Base-by-base conservation (phyloP, 2,329 filamentous ascomycete species). In the Diaporthe vexans region DNA sequence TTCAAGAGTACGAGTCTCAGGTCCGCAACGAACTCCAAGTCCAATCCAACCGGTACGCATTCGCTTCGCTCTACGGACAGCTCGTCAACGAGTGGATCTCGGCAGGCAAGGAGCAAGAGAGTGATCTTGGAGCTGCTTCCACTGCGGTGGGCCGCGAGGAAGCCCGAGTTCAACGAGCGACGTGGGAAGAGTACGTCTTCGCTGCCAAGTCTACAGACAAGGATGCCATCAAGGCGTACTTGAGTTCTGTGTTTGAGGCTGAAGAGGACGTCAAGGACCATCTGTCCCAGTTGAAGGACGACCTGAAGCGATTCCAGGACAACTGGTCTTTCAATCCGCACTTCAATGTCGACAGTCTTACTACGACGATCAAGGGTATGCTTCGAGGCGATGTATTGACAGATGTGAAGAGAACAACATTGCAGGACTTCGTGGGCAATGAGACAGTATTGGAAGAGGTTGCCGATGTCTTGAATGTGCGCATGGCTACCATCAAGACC, bases 141-240 rank as follows among this genome's bases (percentile, higher is more conserved):
- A 86, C 90, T 63, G 78, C 82, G 8, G 82, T 90, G 17, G 89
- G 88, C 2, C 83, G 87, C 21, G 84, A 86, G 52, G 88, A 89
- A 76, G 88, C 89, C 83, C 86, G 88, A 72, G 83, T 88, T 72
- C 85, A 88, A 76, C 84, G 89, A 26, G 82, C 84, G 1, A 83
- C 81, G 17, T 92, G 90, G 88, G 90, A 92, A 78, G 79, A 82
- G 1, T 82, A 87, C 71, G 88, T 90, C n/a, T 92, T 92, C 78
- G 83, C 83, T 4, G 80, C 85, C 6, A 83, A 83, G 37, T 78
- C 87, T 21, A 86, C 86, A 3, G 85, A 91, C 76, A 79, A 80
- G 11, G 76, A 75, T 4, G 83, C 81, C 13, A 88, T 92, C 73
- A 80, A 82, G 4, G 75, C 79, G 0, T 92, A 90, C 77, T 85